phyloP scores from a whole-genome alignment of 1,284 basidiomycete species.

The Microbotryum intermedium region DNA sequence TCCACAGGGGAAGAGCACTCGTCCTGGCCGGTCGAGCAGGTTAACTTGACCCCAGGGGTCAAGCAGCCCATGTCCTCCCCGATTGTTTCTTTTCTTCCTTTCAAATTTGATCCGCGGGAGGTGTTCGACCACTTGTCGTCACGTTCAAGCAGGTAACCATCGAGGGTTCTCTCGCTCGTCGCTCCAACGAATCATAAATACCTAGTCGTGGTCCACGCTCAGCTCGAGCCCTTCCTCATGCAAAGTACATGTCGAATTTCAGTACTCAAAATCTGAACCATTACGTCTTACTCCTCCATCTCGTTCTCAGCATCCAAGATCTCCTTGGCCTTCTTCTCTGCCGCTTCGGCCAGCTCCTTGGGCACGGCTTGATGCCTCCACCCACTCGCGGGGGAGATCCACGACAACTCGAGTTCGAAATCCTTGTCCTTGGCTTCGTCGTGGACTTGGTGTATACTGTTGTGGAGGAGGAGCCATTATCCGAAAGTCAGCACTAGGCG shows the following conservation, averaged over 20 bases:
- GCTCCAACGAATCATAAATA: no score
- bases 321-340: constrained; percentile 80
- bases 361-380: constrained; percentile 75
- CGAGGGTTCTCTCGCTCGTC: no score
- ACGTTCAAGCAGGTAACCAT: no score
- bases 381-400: constrained; percentile 82
- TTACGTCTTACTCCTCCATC: constrained; percentile 57
- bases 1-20: no score
- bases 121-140: no score
- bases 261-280: background rate
- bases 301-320: constrained; percentile 59
- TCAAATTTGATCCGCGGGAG: no score
- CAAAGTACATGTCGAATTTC: background rate
- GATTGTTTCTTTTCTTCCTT: no score
- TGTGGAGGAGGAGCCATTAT: background rate
- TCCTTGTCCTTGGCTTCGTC: constrained; percentile 96
- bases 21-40: no score
- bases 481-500: background rate
- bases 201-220: no score
- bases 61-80: no score
- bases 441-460: constrained; percentile 91
- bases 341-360: constrained; percentile 71
- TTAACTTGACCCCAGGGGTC: no score
- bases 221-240: no score
- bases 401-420: constrained; percentile 96